Base-by-base conservation (phyloP, 768 basidiomycete genomes). In the Pleurotus djamor region DNA sequence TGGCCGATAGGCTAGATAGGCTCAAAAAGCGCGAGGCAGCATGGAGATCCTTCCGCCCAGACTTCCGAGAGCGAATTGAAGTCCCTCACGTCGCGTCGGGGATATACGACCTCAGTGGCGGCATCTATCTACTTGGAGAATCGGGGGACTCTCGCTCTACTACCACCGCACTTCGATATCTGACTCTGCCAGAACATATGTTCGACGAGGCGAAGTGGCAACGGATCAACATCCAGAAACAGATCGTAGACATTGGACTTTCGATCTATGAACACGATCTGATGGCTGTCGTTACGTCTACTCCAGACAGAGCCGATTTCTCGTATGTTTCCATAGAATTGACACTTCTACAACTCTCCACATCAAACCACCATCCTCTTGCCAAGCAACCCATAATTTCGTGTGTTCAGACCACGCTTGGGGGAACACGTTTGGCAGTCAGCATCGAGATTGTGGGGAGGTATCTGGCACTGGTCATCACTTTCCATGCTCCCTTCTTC, bases 361-460 rank as follows among this genome's bases (percentile, higher is more conserved):
- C 68, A 17, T 60, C 61, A 5, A 33, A 49, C 35, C 55, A 55
- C 9, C 68, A 66, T 49, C 61, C 61, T 4, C 35, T 41, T 8
- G 65, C 65, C 32, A 56, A 56, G 44, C 45, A 48, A 32, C 61
- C 59, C 5, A 45, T 14, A 4, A 50, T 66, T 21, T 51, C 13
- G 43, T 32, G 63, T 34, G 21, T 33, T 32, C 14, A 36, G n/a
- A 32, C 50, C 21, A 28, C 14, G 2, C 38, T 10, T 12, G 43
- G 48, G 9, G 12, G 28, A 48, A 5, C 38, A 5, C 67, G 66
- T 10, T 74, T 76, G 2, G 61, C 68, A 9, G 66, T 80, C n/a
- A 74, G 73, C 9, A 71, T 82, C 34, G 80, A 81, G 60, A 76
- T 79, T 45, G 79, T 79, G 10, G 80, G 79, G 13, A 72, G 77